Conservation (phyloP, 805 yeast genomes). For the Pichia nakasei region DNA sequence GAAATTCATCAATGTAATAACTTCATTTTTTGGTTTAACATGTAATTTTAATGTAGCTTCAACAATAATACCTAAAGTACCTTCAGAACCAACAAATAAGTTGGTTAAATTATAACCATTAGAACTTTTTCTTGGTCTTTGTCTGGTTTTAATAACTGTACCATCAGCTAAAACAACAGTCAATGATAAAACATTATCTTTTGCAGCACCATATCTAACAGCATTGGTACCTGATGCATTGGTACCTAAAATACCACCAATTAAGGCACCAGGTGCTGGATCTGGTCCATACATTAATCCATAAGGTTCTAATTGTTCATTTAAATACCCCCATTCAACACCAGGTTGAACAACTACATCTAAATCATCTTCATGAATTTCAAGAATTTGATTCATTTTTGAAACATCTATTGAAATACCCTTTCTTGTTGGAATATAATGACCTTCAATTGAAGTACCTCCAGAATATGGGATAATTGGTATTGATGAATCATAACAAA, state of each 20-base stretch:
- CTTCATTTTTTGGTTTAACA: constrained; percentile 55
- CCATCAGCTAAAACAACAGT: constrained; percentile 80
- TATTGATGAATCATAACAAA: constrained; percentile 52
- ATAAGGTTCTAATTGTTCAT: constrained; percentile 40
- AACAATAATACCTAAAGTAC: constrained; percentile 70
- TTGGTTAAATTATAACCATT: constrained; percentile 76
- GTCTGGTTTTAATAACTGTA: constrained; percentile 62
- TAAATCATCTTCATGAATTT: constrained; percentile 52
- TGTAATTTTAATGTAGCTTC: constrained; percentile 67
- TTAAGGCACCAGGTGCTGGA: constrained; percentile 70
- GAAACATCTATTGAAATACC: constrained; percentile 55
- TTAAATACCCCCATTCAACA: constrained; percentile 66
- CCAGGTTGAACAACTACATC: constrained; percentile 77
- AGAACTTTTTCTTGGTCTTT: constrained; percentile 66
- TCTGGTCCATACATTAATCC: constrained; percentile 66
- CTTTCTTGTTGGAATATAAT: constrained; percentile 58
- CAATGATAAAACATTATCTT: constrained; percentile 57
- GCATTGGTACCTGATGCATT: constrained; percentile 79
- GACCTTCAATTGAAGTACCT: constrained; percentile 75
- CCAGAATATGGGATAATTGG: constrained; percentile 74
- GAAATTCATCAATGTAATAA: constrained; percentile 63
- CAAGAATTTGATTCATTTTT: constrained; percentile 50
- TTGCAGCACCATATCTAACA: constrained; percentile 68
- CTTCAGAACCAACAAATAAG: constrained; percentile 70
- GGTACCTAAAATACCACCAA: constrained; percentile 70